These are phyloP conservation scores for Cladophialophora bantiana DNA, from an alignment of 2,329 filamentous ascomycete species.

Conservation along the genomic window DNA sequence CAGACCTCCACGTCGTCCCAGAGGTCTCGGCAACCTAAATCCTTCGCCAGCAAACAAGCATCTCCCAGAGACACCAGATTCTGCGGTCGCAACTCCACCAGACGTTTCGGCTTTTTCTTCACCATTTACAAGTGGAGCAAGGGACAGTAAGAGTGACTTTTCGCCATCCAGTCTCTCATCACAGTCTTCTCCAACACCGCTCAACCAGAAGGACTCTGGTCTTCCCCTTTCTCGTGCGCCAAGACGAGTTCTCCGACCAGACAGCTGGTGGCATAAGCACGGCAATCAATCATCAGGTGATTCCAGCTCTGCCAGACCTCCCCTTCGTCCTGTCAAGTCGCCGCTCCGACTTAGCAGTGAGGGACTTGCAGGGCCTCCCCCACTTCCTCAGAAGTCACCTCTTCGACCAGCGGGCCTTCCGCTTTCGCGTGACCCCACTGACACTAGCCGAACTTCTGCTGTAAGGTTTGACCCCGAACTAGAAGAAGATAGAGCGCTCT, in stretches of 20 bases:
- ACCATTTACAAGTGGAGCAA: conserved; percentile 8
- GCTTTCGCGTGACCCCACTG: neutral
- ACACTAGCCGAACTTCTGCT: neutral
- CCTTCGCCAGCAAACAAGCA: conserved; percentile 1
- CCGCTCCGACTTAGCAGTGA: conserved; percentile 14
- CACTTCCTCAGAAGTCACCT: conserved; percentile 23
- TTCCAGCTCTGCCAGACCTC: conserved; percentile 4
- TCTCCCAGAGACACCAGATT: neutral
- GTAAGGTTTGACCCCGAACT: neutral
- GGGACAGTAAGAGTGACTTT: neutral
- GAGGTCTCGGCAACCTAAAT: neutral
- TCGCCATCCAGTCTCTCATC: neutral
- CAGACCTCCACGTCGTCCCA: conserved; percentile 1
- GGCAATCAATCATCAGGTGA: neutral
- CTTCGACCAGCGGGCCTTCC: conserved; percentile 19
- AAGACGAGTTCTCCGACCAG: conserved; percentile 19
- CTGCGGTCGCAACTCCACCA: neutral
- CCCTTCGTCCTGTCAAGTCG: conserved; percentile 21
- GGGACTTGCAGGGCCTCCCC: conserved; percentile 12
- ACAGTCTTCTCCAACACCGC: conserved; percentile 1
- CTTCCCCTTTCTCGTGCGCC: conserved; percentile 13
- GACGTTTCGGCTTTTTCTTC: conserved; percentile 2
- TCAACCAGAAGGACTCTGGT: conserved; percentile 9
- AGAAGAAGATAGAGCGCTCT: conserved; percentile 26
- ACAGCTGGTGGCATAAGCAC: conserved; percentile 31